Percentiles rank a stretch among this genome's conserved stretches.
Evolutionary conservation across 2,329 filamentous ascomycete species (phyloP).

Genomic region (Cladophialophora chaetospira): DNA sequence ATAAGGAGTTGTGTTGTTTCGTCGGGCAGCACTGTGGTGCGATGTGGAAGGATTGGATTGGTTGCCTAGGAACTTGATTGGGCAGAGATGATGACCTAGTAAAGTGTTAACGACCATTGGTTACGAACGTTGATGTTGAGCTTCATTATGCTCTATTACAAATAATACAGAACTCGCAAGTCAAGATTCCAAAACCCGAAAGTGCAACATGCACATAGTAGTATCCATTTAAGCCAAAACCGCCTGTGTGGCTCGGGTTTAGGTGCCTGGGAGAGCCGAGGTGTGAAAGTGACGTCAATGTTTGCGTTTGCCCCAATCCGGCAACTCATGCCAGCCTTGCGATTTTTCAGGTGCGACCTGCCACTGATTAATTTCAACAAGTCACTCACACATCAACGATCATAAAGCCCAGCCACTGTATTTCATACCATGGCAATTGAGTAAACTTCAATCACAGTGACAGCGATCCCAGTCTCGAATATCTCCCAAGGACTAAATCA

Average conservation of each 20-base stretch:
- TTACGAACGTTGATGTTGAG: not conserved
- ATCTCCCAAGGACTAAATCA: constrained; percentile 31
- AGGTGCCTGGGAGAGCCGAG: no score
- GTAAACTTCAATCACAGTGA: constrained; percentile 22
- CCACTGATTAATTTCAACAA: constrained; percentile 20
- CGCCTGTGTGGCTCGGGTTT: no score
- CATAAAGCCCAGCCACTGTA: constrained; percentile 34
- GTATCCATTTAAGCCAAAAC: no score
- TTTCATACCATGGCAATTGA: constrained; percentile 28
- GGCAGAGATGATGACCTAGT: constrained; percentile 14
- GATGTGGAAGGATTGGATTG: constrained; percentile 23
- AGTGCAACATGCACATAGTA: not conserved
- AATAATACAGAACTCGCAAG: not conserved
- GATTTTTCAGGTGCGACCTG: constrained; percentile 16
- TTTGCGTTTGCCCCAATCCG: not conserved
- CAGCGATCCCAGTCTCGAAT: constrained; percentile 21
- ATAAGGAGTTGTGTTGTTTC: constrained; percentile 9
- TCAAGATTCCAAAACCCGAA: not conserved
- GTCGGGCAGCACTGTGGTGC: not conserved
- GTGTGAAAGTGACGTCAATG: not conserved
- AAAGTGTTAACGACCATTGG: constrained; percentile 18
- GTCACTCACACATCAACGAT: constrained; percentile 15
- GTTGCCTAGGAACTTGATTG: constrained; percentile 9
- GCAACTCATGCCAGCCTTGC: constrained; percentile 3
- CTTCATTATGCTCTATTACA: not conserved